These are phyloP conservation scores for Chloris gayana DNA, from an alignment of 176 grass and related monocot genomes.

Conservation along the genomic window DNA sequence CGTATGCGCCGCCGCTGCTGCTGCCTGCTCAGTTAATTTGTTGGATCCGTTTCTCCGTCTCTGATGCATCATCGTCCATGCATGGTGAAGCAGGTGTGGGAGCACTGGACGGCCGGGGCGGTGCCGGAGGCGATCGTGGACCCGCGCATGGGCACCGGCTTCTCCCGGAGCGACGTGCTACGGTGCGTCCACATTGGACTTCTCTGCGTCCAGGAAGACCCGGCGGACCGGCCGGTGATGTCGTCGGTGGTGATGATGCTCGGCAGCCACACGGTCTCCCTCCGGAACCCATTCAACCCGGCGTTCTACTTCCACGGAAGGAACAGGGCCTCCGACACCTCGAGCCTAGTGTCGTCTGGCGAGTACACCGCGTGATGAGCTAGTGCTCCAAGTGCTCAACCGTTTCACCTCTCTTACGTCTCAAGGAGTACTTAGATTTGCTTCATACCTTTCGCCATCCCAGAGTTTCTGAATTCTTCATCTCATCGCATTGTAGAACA, in stretches of 20 bases:
- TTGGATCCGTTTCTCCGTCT: no score
- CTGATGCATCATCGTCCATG: no score
- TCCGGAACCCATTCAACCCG: background rate
- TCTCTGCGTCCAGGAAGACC: conserved; percentile 47
- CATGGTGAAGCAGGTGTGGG: conserved; percentile 28
- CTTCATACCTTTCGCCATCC: no score
- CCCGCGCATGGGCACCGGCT: background rate
- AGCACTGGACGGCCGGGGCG: conserved; percentile 22
- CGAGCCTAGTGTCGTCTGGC: no score
- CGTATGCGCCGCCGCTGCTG: background rate
- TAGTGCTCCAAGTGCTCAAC: no score
- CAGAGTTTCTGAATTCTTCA: no score
- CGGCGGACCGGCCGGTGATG: background rate
- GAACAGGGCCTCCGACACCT: no score
- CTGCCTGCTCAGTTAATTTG: no score
- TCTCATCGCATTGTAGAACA: no score
- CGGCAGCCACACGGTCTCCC: conserved; percentile 1
- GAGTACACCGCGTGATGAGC: no score
- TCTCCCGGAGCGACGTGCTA: background rate
- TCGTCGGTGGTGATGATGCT: conserved; percentile 39
- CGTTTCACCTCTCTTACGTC: no score
- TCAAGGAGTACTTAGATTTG: no score
- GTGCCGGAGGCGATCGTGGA: conserved; percentile 8
- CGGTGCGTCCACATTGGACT: conserved; percentile 38
- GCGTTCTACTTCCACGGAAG: background rate